Evolutionary conservation across 176 grass and related monocot species (phyloP).

Genomic region (Cenchrus fungigraminus): DNA sequence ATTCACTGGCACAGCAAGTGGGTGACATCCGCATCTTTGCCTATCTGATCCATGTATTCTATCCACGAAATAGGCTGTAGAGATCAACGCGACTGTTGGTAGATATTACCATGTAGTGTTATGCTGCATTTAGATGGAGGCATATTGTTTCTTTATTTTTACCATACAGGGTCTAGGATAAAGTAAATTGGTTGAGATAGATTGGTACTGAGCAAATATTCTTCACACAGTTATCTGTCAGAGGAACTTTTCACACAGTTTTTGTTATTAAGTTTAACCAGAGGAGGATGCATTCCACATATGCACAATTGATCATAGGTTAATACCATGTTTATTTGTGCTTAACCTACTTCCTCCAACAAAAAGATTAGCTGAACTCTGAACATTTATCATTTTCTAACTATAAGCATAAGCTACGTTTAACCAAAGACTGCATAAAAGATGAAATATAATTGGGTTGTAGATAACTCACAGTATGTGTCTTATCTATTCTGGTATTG

Average conservation of each 20-base stretch:
- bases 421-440: neutral
- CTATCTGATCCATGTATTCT: conserved; percentile 18
- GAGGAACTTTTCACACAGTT: neutral
- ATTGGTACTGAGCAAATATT: conserved; percentile 27
- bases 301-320: neutral
- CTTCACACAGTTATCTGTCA: neutral
- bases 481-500: neutral
- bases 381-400: neutral
- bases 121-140: conserved; percentile 25
- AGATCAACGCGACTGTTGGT: conserved; percentile 18
- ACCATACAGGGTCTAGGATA: neutral
- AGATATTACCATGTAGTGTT: conserved; percentile 23
- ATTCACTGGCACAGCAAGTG: conserved; percentile 97
- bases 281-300: conserved; percentile 11
- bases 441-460: conserved; percentile 23
- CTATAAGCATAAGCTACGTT: neutral
- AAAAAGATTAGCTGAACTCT: neutral
- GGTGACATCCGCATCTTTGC: conserved; percentile 20
- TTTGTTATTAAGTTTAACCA: neutral
- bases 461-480: neutral
- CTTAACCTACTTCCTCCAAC: neutral
- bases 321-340: neutral
- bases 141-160: conserved; percentile 23
- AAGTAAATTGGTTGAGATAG: conserved; percentile 10
- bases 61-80: neutral